Conservation (phyloP, 164 flowering plant species). For the Nymphaea thermarum region DNA sequence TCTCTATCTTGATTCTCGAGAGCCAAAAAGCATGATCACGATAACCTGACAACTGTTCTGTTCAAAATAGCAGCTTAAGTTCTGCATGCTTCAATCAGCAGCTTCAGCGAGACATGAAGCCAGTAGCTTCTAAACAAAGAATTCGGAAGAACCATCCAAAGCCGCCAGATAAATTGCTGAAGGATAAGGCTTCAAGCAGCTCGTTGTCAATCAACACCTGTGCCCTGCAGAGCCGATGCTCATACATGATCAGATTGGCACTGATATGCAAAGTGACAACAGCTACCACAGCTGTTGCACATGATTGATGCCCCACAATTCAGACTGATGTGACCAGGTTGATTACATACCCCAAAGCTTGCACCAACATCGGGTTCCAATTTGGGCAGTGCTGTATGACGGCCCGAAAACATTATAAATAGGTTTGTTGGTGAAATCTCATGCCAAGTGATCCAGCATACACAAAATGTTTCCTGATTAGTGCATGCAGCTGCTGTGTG, state of each 20-base stretch:
- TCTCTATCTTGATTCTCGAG: too few species aligned
- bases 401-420: constrained; percentile 44
- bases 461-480: constrained; percentile 36
- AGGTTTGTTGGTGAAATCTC: constrained; percentile 39
- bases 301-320: constrained; percentile 28
- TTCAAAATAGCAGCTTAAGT: too few species aligned
- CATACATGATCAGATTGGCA: constrained; percentile 27
- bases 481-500: constrained; percentile 33
- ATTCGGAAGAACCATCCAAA: too few species aligned
- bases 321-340: constrained; percentile 27
- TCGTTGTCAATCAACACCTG: too few species aligned
- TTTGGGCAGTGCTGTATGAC: constrained; percentile 50
- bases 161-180: too few species aligned
- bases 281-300: constrained; percentile 43
- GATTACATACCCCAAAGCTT: constrained; percentile 20
- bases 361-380: constrained; percentile 11
- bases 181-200: too few species aligned
- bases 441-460: constrained; percentile 41
- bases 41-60: too few species aligned
- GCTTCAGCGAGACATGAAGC: too few species aligned
- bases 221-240: too few species aligned
- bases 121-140: too few species aligned
- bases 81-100: too few species aligned
- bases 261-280: constrained; percentile 32
- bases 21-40: too few species aligned